phyloP scores from a whole-genome alignment of 2,329 filamentous ascomycete species.

The Ophiocordyceps camponoti-leonardi region DNA sequence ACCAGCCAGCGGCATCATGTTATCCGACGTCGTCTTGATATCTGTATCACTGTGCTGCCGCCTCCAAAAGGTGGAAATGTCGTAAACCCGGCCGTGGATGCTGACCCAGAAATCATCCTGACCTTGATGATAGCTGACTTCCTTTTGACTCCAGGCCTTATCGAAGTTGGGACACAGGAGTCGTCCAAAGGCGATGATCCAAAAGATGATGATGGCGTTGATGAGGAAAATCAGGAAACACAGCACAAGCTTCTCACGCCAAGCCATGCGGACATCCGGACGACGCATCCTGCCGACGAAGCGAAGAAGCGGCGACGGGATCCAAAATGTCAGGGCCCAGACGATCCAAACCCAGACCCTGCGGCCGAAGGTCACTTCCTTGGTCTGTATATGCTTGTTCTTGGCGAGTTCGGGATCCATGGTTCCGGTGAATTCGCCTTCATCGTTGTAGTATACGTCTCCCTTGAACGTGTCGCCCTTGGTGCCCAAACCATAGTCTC shows the following conservation, averaged over 20 bases:
- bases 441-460: constrained; percentile 56
- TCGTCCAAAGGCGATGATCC: constrained; percentile 73
- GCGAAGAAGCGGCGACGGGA: constrained; percentile 71
- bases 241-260: constrained; percentile 86
- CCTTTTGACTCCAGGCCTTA: constrained; percentile 64
- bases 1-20: constrained; percentile 68
- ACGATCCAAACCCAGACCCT: constrained; percentile 67
- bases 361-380: constrained; percentile 43
- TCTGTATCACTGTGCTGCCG: constrained; percentile 62
- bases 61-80: constrained; percentile 78
- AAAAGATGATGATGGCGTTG: constrained; percentile 75
- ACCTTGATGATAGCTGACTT: constrained; percentile 57
- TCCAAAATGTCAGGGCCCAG: constrained; percentile 85
- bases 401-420: constrained; percentile 66
- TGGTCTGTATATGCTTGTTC: constrained; percentile 58
- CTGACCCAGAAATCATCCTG: constrained; percentile 71
- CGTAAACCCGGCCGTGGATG: constrained; percentile 78
- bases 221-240: constrained; percentile 64
- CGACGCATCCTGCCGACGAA: constrained; percentile 88
- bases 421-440: constrained; percentile 49
- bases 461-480: constrained; percentile 70
- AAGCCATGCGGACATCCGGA: constrained; percentile 90
- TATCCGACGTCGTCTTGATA: constrained; percentile 38
- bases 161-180: constrained; percentile 80
- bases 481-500: constrained; percentile 75